phyloP scores from a whole-genome alignment of 352 stramenopile genomes.

The Halophytophthora polymorphica region DNA sequence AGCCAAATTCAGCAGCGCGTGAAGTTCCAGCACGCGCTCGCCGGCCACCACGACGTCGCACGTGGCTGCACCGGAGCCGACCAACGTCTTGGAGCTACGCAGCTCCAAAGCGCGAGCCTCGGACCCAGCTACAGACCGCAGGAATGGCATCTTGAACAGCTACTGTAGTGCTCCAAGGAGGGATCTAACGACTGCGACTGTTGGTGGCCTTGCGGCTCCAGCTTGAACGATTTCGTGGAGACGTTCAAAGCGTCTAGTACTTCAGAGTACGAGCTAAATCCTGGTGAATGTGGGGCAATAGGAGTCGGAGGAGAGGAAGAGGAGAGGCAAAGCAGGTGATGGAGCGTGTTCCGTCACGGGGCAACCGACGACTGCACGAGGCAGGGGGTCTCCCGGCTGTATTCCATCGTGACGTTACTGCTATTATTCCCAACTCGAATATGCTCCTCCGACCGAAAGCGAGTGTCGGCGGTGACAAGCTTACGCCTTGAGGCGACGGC shows the following conservation, averaged over 20 bases:
- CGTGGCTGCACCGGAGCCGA: slow-evolving; percentile 37
- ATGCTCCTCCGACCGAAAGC: slow-evolving; percentile 5
- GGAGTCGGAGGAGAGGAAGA: too few relatives aligned
- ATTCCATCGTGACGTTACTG: slow-evolving; percentile 26
- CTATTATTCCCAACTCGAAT: slow-evolving; percentile 54
- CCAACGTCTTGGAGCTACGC: slow-evolving; percentile 58
- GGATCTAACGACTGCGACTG: too few relatives aligned
- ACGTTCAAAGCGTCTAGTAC: too few relatives aligned
- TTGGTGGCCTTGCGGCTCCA: too few relatives aligned
- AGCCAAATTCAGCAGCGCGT: slow-evolving; percentile 52
- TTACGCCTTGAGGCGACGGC: slow-evolving; percentile 82
- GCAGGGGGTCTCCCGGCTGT: slow-evolving; percentile 29
- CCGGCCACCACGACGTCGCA: slow-evolving; percentile 57
- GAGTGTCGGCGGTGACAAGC: slow-evolving; percentile 4
- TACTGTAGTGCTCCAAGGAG: too few relatives aligned
- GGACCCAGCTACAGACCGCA: slow-evolving; percentile 20
- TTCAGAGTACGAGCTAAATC: too few relatives aligned
- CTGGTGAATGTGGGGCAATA: too few relatives aligned
- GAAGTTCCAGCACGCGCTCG: slow-evolving; percentile 44
- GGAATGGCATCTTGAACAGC: slow-evolving; percentile 36
- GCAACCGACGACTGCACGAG: not conserved
- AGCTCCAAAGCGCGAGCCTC: slow-evolving; percentile 29
- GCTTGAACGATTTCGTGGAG: too few relatives aligned
- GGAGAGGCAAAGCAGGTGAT: slow-evolving; percentile 8
- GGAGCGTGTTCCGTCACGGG: not conserved